Percentiles rank a stretch among this genome's conserved stretches.
These are phyloP conservation scores for Pestalotiopsis sp. DNA, from an alignment of 2,329 filamentous ascomycete genomes.

Conservation along the genomic window DNA sequence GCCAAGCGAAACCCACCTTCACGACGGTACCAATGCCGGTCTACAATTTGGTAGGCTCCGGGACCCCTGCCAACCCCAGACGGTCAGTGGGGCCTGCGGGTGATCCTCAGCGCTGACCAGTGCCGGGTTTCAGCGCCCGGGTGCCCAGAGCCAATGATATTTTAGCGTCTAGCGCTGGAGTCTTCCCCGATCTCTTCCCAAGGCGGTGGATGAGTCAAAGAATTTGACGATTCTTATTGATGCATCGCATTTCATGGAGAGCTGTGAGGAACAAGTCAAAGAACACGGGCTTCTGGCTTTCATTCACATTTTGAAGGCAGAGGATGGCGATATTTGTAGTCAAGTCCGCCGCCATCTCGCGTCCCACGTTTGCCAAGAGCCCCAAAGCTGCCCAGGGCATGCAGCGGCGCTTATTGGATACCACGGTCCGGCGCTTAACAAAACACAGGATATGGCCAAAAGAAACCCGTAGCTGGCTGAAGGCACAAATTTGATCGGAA, in stretches of 20 bases:
- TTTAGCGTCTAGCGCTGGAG: not conserved
- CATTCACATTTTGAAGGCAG: no score
- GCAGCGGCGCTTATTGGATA: not conserved
- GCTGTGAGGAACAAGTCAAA: not conserved
- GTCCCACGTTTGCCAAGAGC: not conserved
- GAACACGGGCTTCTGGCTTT: no score
- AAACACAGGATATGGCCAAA: not conserved
- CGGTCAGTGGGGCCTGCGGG: not conserved
- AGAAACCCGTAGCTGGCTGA: not conserved
- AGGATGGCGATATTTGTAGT: not conserved
- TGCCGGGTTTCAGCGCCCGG: not conserved
- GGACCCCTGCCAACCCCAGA: constrained; percentile 4
- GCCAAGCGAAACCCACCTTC: not conserved
- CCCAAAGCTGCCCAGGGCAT: not conserved
- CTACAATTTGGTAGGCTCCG: not conserved
- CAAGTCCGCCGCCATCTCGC: not conserved
- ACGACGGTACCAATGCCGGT: not conserved
- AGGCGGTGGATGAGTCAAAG: not conserved
- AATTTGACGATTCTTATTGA: not conserved
- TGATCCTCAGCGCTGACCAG: not conserved
- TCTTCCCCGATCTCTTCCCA: not conserved
- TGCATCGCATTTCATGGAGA: not conserved
- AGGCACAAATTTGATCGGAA: not conserved
- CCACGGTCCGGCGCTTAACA: not conserved
- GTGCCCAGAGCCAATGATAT: not conserved